Evolutionary conservation across 176 grass and related monocot species (phyloP), one percentile per base, ranked within the genome.

Genomic region (Lolium rigidum): DNA sequence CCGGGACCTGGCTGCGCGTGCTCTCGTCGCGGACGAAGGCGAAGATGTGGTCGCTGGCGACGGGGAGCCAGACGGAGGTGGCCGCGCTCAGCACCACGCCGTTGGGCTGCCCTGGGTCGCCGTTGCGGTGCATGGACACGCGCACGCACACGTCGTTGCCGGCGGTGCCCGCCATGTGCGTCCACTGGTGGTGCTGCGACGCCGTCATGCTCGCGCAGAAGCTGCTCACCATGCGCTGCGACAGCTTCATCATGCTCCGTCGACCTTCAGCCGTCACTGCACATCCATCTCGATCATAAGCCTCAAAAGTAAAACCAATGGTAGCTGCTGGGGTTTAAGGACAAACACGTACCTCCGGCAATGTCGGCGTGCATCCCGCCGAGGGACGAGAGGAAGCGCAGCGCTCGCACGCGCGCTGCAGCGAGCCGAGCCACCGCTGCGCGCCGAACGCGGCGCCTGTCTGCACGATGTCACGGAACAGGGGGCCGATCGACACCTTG

Each of bases 171-270:
- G 85, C 43, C 15, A 99, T 86, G 18, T 71, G 62, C 80, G 90
- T 94, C 97, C 97, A 99, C 24, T 78, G 88, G 72, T 99, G 92
- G 64, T 87, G 28, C 60, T 88, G 91, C 55, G 97, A 97, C 61
- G 94, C 85, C 67, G 85, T 86, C 24, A 99, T 85, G 80, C 92
- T 91, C 25, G 70, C 89, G 76, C 94, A 97, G 85, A 99, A 99
- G 71, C 90, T 88, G 89, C 80, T 73, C 80, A 99, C 89, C 97
- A 99, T 99, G 69, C 92, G 88, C 91, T 99, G 97, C 15, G 97
- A 92, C 61, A 99, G 92, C 92, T 87, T 96, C 97, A 97, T 97
- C 94, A 97, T 94, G 87, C 94, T 90, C 15, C 94, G 82, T 87
- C 88, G 90, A 21, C 94, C 94, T 35, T 99, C 92, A 12, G 92